A percentile compares a stretch with the other conserved stretches of the same genome.
These are phyloP conservation scores for Candida manassasensis DNA, from an alignment of 805 yeast species.

Conservation along the genomic window DNA sequence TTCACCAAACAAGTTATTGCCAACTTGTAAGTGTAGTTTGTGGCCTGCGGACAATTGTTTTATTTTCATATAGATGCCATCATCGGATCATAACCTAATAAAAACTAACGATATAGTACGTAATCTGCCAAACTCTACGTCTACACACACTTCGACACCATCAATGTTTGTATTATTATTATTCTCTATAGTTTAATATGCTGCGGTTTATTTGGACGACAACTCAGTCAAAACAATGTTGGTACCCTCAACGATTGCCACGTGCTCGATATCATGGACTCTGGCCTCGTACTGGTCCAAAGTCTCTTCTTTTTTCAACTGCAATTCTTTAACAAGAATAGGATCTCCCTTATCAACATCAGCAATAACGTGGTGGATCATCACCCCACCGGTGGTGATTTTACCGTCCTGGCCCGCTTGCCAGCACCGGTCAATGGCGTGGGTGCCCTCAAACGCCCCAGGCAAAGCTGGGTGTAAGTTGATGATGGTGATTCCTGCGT, in stretches of 20 bases:
- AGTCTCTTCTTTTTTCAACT: conserved; percentile 65
- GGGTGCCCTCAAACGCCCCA: conserved; percentile 94
- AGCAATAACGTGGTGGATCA: conserved; percentile 95
- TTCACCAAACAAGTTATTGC: conserved; percentile 90
- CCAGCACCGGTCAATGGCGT: conserved; percentile 96
- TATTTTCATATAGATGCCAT: background rate
- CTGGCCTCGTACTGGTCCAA: conserved; percentile 76
- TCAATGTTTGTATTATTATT: no score
- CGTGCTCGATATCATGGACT: conserved; percentile 81
- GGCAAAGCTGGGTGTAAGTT: conserved; percentile 97
- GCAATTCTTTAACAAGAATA: conserved; percentile 72
- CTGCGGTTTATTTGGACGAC: background rate
- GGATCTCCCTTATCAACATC: conserved; percentile 96
- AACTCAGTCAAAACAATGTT: conserved; percentile 48
- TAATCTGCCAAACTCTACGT: no score
- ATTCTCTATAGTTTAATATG: no score
- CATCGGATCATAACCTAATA: background rate
- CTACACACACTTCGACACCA: no score
- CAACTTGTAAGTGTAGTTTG: conserved; percentile 43
- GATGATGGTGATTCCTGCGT: conserved; percentile 68
- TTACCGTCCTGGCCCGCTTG: conserved; percentile 86
- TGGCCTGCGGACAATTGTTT: no score
- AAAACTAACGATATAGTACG: conserved; percentile 1
- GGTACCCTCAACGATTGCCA: conserved; percentile 92
- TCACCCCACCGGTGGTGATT: conserved; percentile 77